Evolutionary conservation across 768 basidiomycete species (phyloP), one percentile per base, ranked within the genome.

Genomic region (Heimioporus sp.): DNA sequence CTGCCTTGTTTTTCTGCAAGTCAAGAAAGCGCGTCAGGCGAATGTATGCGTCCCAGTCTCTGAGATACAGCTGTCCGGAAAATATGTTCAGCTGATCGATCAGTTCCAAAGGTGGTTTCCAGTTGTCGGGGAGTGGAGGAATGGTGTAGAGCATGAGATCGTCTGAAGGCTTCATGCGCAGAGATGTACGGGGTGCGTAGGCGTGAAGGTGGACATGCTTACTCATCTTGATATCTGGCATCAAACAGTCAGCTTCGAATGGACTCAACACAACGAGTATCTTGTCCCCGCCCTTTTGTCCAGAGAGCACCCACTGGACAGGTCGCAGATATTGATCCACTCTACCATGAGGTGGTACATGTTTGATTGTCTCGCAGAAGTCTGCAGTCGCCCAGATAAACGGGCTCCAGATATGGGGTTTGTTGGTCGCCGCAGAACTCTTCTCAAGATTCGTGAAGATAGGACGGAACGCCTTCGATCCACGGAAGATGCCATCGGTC

Each of bases 31-130:
- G 15, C 5, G 43, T 21, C 4, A 39, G 16, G 3, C 49, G 49
- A 7, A 43, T 21, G 36, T 44, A 51, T 6, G 49, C 10, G 0
- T 38, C 19, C 13, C 38, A 20, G 36, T 51, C 43, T 31, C 30
- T 44, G 41, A 49, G 36, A 16, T 35, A 35, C 16, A 35, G 35
- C 35, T 35, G 35, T 16, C 35, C 35, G 9, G 35, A 12, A 16
- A 51, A 51, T 15, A 51, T 28, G 6, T 51, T 35, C 15, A 49
- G 35, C 35, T 49, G 42, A 21, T 49, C 49, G 10, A 49, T 37
- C 0, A 51, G 43, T 16, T 30, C 10, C 36, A 19, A 32, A 4
- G 43, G 36, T 11, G 42, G 49, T 6, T 3, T 39, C 43, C 49
- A 51, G 15, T 32, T 8, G 3, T 9, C 11, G 4, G 49, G 41